Conservation (phyloP, 805 yeast species). For the Nakazawaea holstii region DNA sequence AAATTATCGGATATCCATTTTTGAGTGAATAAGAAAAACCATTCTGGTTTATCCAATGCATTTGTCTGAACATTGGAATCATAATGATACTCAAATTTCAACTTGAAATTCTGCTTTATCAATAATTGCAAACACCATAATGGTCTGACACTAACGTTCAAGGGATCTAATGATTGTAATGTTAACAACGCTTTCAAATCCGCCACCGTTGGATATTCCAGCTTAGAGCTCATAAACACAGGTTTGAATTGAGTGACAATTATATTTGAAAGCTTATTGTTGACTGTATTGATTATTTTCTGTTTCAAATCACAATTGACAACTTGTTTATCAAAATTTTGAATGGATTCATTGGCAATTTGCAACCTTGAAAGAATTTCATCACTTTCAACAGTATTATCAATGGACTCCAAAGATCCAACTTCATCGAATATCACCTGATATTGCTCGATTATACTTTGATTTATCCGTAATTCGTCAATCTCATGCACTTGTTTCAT, state of each 20-base stretch:
- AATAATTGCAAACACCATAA: slow-evolving; percentile 49
- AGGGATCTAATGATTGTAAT: slow-evolving; percentile 27
- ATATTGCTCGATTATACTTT: neutral
- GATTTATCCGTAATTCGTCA: neutral
- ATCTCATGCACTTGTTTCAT: slow-evolving; percentile 15
- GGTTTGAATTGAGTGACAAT: slow-evolving; percentile 1
- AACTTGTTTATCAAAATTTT: neutral
- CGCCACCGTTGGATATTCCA: slow-evolving; percentile 1
- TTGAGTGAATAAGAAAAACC: slow-evolving; percentile 52
- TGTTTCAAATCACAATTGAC: neutral
- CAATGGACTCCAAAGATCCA: neutral
- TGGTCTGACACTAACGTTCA: slow-evolving; percentile 28
- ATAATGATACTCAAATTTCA: slow-evolving; percentile 59
- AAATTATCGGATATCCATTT: slow-evolving; percentile 30
- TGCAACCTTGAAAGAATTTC: neutral
- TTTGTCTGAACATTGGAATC: slow-evolving; percentile 53
- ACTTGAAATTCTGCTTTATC: slow-evolving; percentile 33
- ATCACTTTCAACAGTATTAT: neutral
- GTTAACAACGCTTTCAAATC: slow-evolving; percentile 16
- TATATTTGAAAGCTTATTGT: slow-evolving; percentile 17
- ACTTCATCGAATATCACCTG: neutral
- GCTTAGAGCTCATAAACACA: neutral
- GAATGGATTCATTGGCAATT: neutral
- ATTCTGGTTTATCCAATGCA: slow-evolving; percentile 64
- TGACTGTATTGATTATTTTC: slow-evolving; percentile 12